Conservation (phyloP, 202 grass and related monocot genomes). For the Carex arenaria region DNA sequence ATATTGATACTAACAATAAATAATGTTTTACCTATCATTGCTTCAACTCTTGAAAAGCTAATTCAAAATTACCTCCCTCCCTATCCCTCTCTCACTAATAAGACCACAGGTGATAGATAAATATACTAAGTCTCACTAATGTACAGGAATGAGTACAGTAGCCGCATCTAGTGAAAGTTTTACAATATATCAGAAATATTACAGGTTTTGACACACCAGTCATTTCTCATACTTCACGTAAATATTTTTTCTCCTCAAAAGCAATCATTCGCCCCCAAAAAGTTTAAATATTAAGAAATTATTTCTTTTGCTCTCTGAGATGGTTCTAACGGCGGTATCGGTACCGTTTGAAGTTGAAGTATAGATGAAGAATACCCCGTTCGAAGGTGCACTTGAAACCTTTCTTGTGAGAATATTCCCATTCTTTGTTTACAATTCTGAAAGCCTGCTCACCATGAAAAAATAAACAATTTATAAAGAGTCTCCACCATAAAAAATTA, state of each 20-base stretch:
- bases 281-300: neutral
- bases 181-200: neutral
- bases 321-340: constrained; percentile 63
- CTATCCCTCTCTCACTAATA: neutral
- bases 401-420: constrained; percentile 99
- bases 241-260: neutral
- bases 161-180: neutral
- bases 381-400: constrained; percentile 98
- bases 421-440: constrained; percentile 95
- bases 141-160: neutral
- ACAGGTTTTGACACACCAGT: neutral
- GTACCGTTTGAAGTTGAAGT: constrained; percentile 96
- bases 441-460: constrained; percentile 45
- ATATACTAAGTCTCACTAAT: too few species aligned
- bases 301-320: neutral
- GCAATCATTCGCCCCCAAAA: neutral
- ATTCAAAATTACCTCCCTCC: neutral
- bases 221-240: neutral
- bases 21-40: neutral
- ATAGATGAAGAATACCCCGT: constrained; percentile 95
- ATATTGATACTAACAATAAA: neutral
- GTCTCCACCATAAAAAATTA: neutral
- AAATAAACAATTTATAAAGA: neutral
- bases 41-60: neutral
- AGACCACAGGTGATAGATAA: too few species aligned